phyloP scores from a whole-genome alignment of 2,329 filamentous ascomycete genomes.

The Paraconiothyrium brasiliense region DNA sequence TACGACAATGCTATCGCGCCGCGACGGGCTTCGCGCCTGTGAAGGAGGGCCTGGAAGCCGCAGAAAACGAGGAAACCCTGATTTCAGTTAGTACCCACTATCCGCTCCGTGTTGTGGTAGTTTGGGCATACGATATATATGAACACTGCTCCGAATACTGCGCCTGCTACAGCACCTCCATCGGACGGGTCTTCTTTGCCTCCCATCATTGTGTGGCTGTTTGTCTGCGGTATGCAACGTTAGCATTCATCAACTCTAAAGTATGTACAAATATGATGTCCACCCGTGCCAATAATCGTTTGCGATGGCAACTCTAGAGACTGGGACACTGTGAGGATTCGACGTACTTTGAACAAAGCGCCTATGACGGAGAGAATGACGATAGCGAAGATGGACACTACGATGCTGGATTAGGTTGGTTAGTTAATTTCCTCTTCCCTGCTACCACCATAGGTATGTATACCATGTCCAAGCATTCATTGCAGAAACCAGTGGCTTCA shows the following conservation, averaged over 20 bases:
- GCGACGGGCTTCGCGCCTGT: conserved; percentile 81
- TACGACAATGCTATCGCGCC: conserved; percentile 81
- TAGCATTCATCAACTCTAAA: conserved; percentile 23
- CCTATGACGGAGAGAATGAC: conserved; percentile 73
- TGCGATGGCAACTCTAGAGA: background rate
- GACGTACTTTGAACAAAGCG: conserved; percentile 74
- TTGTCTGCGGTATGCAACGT: conserved; percentile 54
- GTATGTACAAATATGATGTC: background rate
- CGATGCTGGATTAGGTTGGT: conserved; percentile 65
- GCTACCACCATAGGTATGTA: conserved; percentile 41
- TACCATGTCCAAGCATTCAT: conserved; percentile 97
- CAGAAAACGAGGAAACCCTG: conserved; percentile 90
- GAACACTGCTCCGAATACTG: conserved; percentile 86
- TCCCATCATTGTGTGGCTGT: conserved; percentile 86
- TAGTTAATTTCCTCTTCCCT: conserved; percentile 3
- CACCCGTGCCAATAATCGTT: background rate
- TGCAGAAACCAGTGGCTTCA: conserved; percentile 94
- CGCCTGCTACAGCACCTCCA: conserved; percentile 79
- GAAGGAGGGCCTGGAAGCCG: conserved; percentile 85
- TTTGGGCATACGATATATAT: conserved; percentile 80
- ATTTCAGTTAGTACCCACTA: conserved; percentile 14
- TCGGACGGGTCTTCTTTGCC: conserved; percentile 74
- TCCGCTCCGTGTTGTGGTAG: background rate
- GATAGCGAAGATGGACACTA: conserved; percentile 72
- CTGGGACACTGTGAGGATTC: too few species aligned